Evolutionary conservation across 139 green algal genomes (phyloP), one percentile per base, ranked within the genome.

Genomic region (Coelastrella sp.): DNA sequence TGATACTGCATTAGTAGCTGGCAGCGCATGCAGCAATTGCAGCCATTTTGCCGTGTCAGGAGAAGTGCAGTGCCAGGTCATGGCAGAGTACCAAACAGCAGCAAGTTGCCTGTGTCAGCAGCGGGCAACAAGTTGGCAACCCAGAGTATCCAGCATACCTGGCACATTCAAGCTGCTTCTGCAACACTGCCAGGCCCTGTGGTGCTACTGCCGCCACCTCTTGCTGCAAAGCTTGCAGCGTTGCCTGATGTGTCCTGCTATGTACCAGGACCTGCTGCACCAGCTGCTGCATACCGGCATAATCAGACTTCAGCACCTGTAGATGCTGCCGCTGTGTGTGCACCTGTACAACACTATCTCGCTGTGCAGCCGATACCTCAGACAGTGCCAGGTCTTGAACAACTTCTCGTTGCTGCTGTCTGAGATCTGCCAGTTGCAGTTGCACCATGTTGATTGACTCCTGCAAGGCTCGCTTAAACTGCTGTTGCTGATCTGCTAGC

Each of bases 161-260:
- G 14, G 71, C 71, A 14, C 54, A 58, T 4, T 73, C 57, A 7
- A 61, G 54, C 16, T 83, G 71, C 32, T 73, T 14, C 68, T 82
- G 47, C 54, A 89, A 10, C 5, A n/a, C 84, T n/a, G 13, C 59
- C 19, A 89, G 84, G 13, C 84, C 84, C 17, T 75, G 68, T 60
- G 84, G 84, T 71, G 71, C 71, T n/a, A 82, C 56, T n/a, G 58
- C 84, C 47, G 71, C 71, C 8, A 83, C 61, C 71, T 82, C 47
- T 71, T 82, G 71, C 71, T 89, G 68, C 84, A 82, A 4, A 8
- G 68, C 17, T n/a, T 73, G 54, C 71, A 74, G 17, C 10, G 56
- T 13, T 10, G 11, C 11, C 5, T 71, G 56, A 56, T 89, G 71
- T n/a, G 32, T 57, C 23, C 20, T n/a, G n/a, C 14, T 64, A 10